A percentile compares a stretch with the other conserved stretches of the same genome.
Conservation (phyloP, 169 alveolate species). For the Plasmodium coatneyi region DNA sequence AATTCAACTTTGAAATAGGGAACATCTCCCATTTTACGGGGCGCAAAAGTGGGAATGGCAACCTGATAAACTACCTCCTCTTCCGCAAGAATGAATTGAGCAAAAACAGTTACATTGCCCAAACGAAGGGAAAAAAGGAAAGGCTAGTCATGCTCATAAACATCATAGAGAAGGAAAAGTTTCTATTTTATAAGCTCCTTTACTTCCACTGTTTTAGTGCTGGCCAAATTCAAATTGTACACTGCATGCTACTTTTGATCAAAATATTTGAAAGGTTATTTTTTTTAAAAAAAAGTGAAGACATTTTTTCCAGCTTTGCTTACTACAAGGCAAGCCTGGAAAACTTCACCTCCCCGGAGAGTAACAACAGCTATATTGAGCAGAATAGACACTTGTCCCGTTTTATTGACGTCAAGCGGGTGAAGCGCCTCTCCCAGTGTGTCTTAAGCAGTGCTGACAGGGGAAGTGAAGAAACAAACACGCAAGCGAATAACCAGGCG, state of each 20-base stretch:
- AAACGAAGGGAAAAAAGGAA: conserved; percentile 8
- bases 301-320: conserved; percentile 35
- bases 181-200: conserved; percentile 47
- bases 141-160: conserved; percentile 11
- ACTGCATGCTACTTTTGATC: conserved; percentile 33
- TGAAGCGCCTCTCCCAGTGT: conserved; percentile 13
- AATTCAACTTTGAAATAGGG: background rate
- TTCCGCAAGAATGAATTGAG: background rate
- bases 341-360: background rate
- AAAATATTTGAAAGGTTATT: conserved; percentile 33
- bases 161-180: conserved; percentile 39
- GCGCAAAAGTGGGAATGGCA: background rate
- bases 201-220: conserved; percentile 73
- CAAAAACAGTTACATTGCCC: background rate
- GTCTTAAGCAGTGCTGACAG: background rate
- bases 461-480: background rate
- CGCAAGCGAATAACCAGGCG: background rate
- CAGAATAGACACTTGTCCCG: conserved; percentile 16
- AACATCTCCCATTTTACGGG: background rate
- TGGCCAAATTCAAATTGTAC: conserved; percentile 66
- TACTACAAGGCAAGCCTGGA: conserved; percentile 29
- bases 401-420: conserved; percentile 7
- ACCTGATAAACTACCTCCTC: background rate
- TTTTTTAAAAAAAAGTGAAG: conserved; percentile 21
- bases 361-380: background rate